Percentiles rank a stretch among this genome's conserved stretches.
Evolutionary conservation across 192 early-diverging fungal genomes (phyloP).

Genomic region (Lobosporangium transversale): DNA sequence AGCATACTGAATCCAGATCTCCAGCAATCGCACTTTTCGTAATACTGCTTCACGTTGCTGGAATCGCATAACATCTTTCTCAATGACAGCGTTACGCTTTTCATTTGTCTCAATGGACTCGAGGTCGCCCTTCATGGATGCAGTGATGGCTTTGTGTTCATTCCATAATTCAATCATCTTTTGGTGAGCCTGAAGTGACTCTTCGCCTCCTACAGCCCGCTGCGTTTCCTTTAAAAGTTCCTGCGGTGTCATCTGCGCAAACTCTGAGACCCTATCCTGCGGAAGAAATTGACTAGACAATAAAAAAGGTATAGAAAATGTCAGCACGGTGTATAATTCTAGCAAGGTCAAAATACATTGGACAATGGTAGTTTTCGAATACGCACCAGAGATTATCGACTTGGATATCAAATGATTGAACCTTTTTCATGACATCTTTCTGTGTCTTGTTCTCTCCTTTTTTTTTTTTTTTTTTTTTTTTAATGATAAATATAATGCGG

Average conservation of each 20-base stretch:
- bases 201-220: constrained; percentile 76
- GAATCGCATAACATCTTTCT: constrained; percentile 81
- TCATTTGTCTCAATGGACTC: constrained; percentile 70
- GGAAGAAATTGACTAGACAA: constrained; percentile 88
- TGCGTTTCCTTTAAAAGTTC: constrained; percentile 88
- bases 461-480: no score
- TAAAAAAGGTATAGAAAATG: background rate
- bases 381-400: constrained; percentile 94
- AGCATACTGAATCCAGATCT: constrained; percentile 69
- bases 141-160: constrained; percentile 60
- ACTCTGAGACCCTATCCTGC: constrained; percentile 93
- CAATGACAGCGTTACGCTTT: constrained; percentile 74
- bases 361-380: background rate
- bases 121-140: constrained; percentile 58
- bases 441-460: constrained; percentile 67
- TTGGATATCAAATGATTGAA: constrained; percentile 81
- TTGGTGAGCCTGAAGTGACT: constrained; percentile 74
- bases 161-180: constrained; percentile 67
- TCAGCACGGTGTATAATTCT: no score
- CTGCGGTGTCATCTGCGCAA: constrained; percentile 86
- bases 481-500: no score
- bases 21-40: constrained; percentile 63
- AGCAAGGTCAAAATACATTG: background rate
- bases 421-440: constrained; percentile 71
- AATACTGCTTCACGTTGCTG: constrained; percentile 76